Base-by-base conservation (phyloP, 129 eudicot species). In the Chrysanthemum makinoi region DNA sequence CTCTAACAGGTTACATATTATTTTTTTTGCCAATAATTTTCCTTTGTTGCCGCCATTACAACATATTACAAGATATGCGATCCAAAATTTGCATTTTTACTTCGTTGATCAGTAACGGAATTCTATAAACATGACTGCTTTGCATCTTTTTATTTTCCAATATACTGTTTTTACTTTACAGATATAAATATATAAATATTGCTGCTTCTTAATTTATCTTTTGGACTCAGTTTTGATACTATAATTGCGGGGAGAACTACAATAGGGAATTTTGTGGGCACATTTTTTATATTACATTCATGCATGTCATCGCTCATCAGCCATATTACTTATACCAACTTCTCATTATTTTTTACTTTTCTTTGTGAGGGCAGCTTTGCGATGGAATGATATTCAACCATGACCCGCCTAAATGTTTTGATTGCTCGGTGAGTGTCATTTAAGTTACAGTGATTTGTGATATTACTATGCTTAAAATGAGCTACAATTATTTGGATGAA, bases 381-480 rank as follows among this genome's bases (percentile, higher is more conserved):
- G 90, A 86, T 69, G 78, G 79, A 54, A 83, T 93, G 98, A 87
- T 89, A 66, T 93, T 89, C 85, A 93, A 87, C 86, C 98, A 93
- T 80, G 98, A 86, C 74, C 87, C 86, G 8, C 98, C 98, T 18
- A 68, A 63, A 68, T 93, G 98, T 78, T 77, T 87, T 75, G 95
- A 86, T 74, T 93, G 98, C 80, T 43, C 22, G 88, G 98, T 93
- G 74, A 80, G 95, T 81, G 8, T 72, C 30, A 53, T 70, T 65
- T 13, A 28, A 16, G 19, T 44, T 73, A 50, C 63, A 50, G 60
- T 30, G 0, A 7, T 66, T 79, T 59, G 18, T 12, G 35, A 19
- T 53, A 39, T 61, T 52, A 75, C 2, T 68, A 49, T 68, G 69
- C 15, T 33, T 35, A 22, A 19, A 68, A 60, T 22, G 63, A 59